Percentiles rank a stretch among this genome's conserved stretches.
These are phyloP conservation scores for Botrytis medusae DNA, from an alignment of 2,329 filamentous ascomycete species.

Conservation along the genomic window DNA sequence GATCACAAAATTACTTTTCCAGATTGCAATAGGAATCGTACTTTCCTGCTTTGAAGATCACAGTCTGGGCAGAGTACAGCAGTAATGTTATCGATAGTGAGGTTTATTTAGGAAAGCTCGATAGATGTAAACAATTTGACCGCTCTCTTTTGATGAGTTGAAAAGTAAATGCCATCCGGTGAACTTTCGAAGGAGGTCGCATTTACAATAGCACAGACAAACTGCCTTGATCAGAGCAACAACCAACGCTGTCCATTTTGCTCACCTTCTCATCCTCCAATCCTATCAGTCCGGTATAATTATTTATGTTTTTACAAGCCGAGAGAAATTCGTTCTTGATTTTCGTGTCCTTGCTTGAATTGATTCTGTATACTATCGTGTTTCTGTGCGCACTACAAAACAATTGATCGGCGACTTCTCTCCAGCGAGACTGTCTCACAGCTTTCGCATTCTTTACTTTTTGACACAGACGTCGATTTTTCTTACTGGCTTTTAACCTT, in stretches of 20 bases:
- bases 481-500: neutral
- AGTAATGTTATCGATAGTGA: neutral
- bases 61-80: neutral
- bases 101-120: neutral
- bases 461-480: neutral
- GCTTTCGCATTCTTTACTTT: neutral
- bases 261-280: neutral
- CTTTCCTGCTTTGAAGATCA: neutral
- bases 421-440: neutral
- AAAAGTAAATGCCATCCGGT: neutral
- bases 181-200: neutral
- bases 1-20: neutral
- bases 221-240: neutral
- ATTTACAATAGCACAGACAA: neutral
- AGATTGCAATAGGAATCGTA: neutral
- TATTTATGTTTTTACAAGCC: neutral
- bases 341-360: neutral
- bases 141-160: neutral
- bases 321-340: neutral
- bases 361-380: neutral
- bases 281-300: neutral
- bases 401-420: neutral
- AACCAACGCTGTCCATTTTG: neutral
- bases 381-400: neutral
- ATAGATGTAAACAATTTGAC: neutral